Evolutionary conservation across 2,329 filamentous ascomycete genomes (phyloP).

Genomic region (Cladosporium cucumerinum): DNA sequence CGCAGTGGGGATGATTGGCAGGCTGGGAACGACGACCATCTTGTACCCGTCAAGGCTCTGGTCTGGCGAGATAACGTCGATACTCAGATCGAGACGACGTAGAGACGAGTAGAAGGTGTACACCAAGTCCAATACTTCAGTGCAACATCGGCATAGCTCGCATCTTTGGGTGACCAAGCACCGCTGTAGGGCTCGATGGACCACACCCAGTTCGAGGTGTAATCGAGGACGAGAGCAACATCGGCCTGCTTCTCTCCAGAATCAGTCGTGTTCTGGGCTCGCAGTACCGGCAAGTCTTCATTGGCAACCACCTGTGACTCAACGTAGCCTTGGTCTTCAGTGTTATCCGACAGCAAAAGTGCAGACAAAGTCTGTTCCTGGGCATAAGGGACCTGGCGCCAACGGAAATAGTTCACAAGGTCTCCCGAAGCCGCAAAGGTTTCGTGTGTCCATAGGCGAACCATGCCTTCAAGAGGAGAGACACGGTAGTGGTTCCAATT

Average conservation of each 20-base stretch:
- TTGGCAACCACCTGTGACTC: constrained; percentile 22
- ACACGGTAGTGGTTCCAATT: constrained; percentile 27
- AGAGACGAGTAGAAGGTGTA: constrained; percentile 26
- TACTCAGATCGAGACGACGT: constrained; percentile 23
- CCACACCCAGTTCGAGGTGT: constrained; percentile 26
- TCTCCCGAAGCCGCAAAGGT: constrained; percentile 25
- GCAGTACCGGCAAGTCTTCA: constrained; percentile 20
- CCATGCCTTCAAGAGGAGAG: constrained; percentile 26
- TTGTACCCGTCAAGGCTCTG: constrained; percentile 23
- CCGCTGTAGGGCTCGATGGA: constrained; percentile 26
- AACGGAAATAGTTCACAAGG: constrained; percentile 27
- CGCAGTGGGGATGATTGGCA: constrained; percentile 23
- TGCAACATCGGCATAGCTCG: constrained; percentile 19
- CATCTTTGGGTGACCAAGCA: constrained; percentile 23
- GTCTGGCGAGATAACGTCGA: constrained; percentile 25
- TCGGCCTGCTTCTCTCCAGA: constrained; percentile 20
- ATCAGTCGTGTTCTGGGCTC: not conserved
- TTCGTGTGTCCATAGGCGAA: constrained; percentile 26
- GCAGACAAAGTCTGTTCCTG: constrained; percentile 27
- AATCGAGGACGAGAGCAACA: constrained; percentile 24
- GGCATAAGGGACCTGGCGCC: constrained; percentile 24
- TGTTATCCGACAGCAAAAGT: constrained; percentile 23
- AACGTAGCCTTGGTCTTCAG: constrained; percentile 22
- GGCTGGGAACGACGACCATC: constrained; percentile 24
- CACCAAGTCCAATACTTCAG: constrained; percentile 21